Evolutionary conservation across 257 asterid genomes (phyloP).

Genomic region (Solanum peruvianum): DNA sequence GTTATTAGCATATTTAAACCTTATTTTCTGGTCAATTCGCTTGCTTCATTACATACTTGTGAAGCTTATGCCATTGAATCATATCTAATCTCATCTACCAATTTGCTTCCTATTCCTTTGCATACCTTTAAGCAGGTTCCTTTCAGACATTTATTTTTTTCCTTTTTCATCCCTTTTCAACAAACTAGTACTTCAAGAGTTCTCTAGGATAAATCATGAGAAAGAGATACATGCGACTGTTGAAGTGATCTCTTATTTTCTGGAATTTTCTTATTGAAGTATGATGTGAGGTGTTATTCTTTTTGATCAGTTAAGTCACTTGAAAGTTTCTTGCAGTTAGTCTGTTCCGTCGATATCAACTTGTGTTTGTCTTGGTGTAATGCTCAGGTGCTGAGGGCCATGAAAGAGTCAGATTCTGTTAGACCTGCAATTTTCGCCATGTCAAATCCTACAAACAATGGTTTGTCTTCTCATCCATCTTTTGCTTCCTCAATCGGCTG

Average conservation of each 20-base stretch:
- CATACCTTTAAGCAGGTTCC: background rate
- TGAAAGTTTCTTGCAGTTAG: background rate
- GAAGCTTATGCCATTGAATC: background rate
- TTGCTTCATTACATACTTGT: background rate
- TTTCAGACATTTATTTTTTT: background rate
- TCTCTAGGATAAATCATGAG: background rate
- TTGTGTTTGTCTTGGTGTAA: constrained; percentile 7
- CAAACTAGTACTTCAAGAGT: background rate
- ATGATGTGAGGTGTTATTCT: background rate
- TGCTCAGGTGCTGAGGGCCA: constrained; percentile 86
- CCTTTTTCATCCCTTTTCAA: background rate
- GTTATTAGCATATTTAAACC: background rate
- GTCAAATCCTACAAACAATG: constrained; percentile 97
- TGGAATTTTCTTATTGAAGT: background rate
- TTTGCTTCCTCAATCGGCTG: background rate
- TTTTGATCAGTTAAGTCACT: background rate
- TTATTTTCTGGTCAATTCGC: background rate
- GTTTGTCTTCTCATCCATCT: constrained; percentile 30
- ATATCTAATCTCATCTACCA: background rate
- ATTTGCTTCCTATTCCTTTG: background rate
- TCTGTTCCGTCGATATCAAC: background rate
- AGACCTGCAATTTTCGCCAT: constrained; percentile 97
- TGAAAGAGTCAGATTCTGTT: constrained; percentile 69
- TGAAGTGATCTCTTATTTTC: background rate
- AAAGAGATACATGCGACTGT: background rate